phyloP scores from a whole-genome alignment of 2,329 filamentous ascomycete species.

The Metarhizium humberi region DNA sequence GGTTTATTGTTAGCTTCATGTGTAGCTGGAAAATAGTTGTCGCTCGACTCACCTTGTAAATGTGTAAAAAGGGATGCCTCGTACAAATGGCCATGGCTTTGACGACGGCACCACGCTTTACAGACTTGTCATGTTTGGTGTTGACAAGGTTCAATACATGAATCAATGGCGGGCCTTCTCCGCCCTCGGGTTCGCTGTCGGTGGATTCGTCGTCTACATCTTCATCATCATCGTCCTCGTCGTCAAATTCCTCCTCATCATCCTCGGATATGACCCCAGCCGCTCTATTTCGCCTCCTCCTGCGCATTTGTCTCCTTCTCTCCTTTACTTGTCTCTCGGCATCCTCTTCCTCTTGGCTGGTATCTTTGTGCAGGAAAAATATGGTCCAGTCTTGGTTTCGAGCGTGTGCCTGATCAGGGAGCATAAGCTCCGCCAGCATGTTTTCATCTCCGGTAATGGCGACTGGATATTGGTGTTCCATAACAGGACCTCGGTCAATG shows the following conservation, averaged over 20 bases:
- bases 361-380: conserved; percentile 96
- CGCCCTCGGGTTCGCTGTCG: conserved; percentile 57
- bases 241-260: conserved; percentile 26
- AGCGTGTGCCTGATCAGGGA: conserved; percentile 92
- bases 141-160: conserved; percentile 97
- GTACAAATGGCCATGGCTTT: conserved; percentile 99
- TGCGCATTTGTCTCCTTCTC: conserved; percentile 40
- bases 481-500: conserved; percentile 89
- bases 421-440: conserved; percentile 96
- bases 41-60: conserved; percentile 68
- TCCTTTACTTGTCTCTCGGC: conserved; percentile 52
- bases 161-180: conserved; percentile 83
- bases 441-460: conserved; percentile 95
- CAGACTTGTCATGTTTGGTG: conserved; percentile 90
- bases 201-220: conserved; percentile 44
- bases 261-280: conserved; percentile 39
- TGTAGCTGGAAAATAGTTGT: not conserved
- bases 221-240: conserved; percentile 37
- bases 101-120: conserved; percentile 86
- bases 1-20: conserved; percentile 8
- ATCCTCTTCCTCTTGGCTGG: conserved; percentile 72
- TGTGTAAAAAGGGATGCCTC: conserved; percentile 92
- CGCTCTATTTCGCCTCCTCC: conserved; percentile 40
- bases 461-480: conserved; percentile 96
- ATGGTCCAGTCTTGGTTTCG: conserved; percentile 98